These are phyloP conservation scores for Trametes gibbosa DNA, from an alignment of 768 basidiomycete genomes.

Conservation along the genomic window DNA sequence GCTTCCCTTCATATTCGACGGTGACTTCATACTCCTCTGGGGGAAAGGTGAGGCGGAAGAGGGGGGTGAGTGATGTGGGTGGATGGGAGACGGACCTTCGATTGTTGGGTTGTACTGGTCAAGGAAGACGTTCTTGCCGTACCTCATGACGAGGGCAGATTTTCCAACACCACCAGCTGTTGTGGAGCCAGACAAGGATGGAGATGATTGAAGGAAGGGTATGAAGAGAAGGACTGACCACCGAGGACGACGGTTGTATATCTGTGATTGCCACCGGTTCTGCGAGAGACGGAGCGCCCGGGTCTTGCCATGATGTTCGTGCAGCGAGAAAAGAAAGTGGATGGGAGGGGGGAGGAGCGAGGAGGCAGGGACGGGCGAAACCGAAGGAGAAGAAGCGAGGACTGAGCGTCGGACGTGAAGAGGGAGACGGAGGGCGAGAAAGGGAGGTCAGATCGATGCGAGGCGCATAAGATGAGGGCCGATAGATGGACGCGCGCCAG, in stretches of 20 bases:
- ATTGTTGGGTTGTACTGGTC: constrained; percentile 84
- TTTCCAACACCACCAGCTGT: constrained; percentile 87
- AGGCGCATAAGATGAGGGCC: not conserved
- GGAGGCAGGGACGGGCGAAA: not conserved
- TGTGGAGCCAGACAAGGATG: not conserved
- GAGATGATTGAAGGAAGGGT: not conserved
- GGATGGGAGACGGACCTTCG: constrained; percentile 51
- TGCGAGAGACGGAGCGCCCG: not conserved
- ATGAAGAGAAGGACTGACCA: constrained; percentile 42
- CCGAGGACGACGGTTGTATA: constrained; percentile 74
- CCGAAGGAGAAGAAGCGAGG: not conserved
- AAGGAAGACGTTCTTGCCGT: constrained; percentile 68
- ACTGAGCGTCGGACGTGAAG: constrained; percentile 11
- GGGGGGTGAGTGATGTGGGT: not conserved
- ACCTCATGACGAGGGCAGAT: constrained; percentile 80
- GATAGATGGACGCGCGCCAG: constrained; percentile 4
- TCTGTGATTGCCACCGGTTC: not conserved
- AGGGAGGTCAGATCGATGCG: constrained; percentile 9
- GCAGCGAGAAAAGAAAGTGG: not conserved
- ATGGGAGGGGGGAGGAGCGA: not conserved
- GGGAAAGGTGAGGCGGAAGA: not conserved
- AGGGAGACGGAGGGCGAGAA: constrained; percentile 3
- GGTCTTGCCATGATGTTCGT: constrained; percentile 7
- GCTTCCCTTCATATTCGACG: constrained; percentile 56
- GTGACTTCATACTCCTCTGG: constrained; percentile 70